Percentiles rank a stretch among this genome's conserved stretches.
These are phyloP conservation scores for Phytophthora ohioensis DNA, from an alignment of 352 stramenopile species.

Conservation along the genomic window DNA sequence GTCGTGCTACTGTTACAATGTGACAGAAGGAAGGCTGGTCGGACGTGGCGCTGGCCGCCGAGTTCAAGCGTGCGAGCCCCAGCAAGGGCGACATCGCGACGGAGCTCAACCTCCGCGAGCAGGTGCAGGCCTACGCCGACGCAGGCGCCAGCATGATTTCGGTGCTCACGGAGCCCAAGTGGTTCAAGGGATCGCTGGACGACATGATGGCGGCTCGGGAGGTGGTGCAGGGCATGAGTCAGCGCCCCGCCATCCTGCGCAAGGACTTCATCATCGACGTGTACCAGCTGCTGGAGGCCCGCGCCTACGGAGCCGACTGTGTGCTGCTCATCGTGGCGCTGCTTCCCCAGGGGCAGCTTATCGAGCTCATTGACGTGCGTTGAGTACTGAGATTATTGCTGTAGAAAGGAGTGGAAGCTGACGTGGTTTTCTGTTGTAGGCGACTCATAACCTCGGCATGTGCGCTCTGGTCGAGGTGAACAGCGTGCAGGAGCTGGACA, in stretches of 20 bases:
- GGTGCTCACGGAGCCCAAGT: constrained; percentile 97
- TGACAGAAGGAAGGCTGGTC: constrained; percentile 64
- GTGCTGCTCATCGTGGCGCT: constrained; percentile 98
- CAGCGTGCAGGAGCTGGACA: constrained; percentile 94
- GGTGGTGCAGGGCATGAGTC: constrained; percentile 49
- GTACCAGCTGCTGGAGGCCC: constrained; percentile 96
- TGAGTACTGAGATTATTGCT: neutral
- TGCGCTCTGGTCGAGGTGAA: constrained; percentile 98
- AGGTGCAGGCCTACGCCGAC: constrained; percentile 92
- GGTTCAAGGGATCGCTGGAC: constrained; percentile 97
- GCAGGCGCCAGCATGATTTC: constrained; percentile 96
- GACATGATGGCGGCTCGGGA: constrained; percentile 73
- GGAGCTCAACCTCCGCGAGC: constrained; percentile 79
- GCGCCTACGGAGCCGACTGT: constrained; percentile 95
- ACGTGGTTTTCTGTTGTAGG: constrained; percentile 43
- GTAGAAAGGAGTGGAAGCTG: neutral
- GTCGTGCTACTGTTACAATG: constrained; percentile 8
- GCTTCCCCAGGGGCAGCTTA: constrained; percentile 66
- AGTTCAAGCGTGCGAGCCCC: constrained; percentile 98
- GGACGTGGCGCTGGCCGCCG: constrained; percentile 94
- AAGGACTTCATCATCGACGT: constrained; percentile 97
- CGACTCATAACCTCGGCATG: constrained; percentile 93
- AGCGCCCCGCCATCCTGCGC: constrained; percentile 80
- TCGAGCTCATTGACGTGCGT: constrained; percentile 68
- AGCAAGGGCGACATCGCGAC: constrained; percentile 97